Evolutionary conservation across 2,329 filamentous ascomycete genomes (phyloP).

Genomic region (Exophiala sideris): DNA sequence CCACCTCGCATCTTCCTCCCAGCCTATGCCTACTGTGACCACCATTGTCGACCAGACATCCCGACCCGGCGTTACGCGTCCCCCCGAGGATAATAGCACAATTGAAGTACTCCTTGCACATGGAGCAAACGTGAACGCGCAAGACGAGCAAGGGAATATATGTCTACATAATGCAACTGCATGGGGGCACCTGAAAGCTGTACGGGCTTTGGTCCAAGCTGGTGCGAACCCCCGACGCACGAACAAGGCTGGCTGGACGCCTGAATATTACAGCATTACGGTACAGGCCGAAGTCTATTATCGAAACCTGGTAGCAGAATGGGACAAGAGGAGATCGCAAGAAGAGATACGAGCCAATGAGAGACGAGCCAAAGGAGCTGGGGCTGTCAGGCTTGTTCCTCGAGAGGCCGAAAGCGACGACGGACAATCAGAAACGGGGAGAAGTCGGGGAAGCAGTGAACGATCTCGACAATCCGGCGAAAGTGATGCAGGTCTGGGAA

Average conservation of each 20-base stretch:
- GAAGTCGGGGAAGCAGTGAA: constrained; percentile 18
- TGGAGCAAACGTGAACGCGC: constrained; percentile 46
- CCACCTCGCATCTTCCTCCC: constrained; percentile 41
- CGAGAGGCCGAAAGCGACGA: constrained; percentile 24
- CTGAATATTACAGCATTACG: constrained; percentile 76
- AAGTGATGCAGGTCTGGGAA: constrained; percentile 24
- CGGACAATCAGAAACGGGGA: constrained; percentile 8
- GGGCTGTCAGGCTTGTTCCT: constrained; percentile 21
- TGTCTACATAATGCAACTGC: constrained; percentile 82
- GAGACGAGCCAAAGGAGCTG: constrained; percentile 20
- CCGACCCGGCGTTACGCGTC: constrained; percentile 18
- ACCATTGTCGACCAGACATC: constrained; percentile 19
- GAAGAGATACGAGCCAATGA: constrained; percentile 27
- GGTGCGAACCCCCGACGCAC: constrained; percentile 70
- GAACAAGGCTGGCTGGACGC: constrained; percentile 78
- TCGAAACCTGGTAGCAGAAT: constrained; percentile 69
- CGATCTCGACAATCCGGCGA: constrained; percentile 13
- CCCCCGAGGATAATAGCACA: constrained; percentile 30
- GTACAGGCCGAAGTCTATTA: constrained; percentile 83
- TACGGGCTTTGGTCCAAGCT: constrained; percentile 72
- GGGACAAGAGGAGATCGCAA: constrained; percentile 59
- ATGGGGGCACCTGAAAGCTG: constrained; percentile 72
- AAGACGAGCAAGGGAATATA: constrained; percentile 75
- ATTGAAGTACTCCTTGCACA: constrained; percentile 31
- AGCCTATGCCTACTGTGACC: constrained; percentile 16